Evolutionary conservation across 768 basidiomycete genomes (phyloP), one percentile per base, ranked within the genome.

Genomic region (Sarcodon sp.): DNA sequence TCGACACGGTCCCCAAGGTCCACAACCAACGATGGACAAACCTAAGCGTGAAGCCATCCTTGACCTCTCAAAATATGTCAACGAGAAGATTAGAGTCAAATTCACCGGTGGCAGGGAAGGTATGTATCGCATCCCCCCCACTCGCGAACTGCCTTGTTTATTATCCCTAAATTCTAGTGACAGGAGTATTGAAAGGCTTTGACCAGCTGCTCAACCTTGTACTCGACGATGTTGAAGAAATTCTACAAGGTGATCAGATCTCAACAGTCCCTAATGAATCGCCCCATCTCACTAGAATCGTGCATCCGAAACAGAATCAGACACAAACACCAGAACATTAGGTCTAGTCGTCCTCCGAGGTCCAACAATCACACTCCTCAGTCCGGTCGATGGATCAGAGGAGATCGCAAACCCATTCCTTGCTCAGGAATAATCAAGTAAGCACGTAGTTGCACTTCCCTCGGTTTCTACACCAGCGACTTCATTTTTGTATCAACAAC

Each of bases 91-190:
- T 60, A 70, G 90, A 48, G 92, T 98, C 59, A 97, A 96, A 66
- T 98, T 99, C 61, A 90, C 90, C n/a, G 96, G 96, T 39, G 94
- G 94, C 35, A 70, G 96, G 36, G 92, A 99, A 77, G 92, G 93
- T 88, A 51, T 45, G 57, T 58, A 3, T 1, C 10, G 10, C 3
- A 7, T 18, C 16, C n/a, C 37, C 32, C 10, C 16, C 37, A 10
- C 8, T 11, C 48, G 35, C 34, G 47, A 35, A 3, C 35, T n/a
- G n/a, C 4, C 38, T 34, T 33, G n/a, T 33, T 27, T 16, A 44
- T 12, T 15, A 10, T 27, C 39, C 35, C 38, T 45, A 31, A 15
- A n/a, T 43, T 33, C 16, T 57, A 97, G 94, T 97, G 46, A 86
- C 79, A 7, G 96, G 96, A 3, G 75, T 87, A 13, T 66, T 99